phyloP scores from a whole-genome alignment of 2,329 filamentous ascomycete species.

The Westerdykella aurantiaca region DNA sequence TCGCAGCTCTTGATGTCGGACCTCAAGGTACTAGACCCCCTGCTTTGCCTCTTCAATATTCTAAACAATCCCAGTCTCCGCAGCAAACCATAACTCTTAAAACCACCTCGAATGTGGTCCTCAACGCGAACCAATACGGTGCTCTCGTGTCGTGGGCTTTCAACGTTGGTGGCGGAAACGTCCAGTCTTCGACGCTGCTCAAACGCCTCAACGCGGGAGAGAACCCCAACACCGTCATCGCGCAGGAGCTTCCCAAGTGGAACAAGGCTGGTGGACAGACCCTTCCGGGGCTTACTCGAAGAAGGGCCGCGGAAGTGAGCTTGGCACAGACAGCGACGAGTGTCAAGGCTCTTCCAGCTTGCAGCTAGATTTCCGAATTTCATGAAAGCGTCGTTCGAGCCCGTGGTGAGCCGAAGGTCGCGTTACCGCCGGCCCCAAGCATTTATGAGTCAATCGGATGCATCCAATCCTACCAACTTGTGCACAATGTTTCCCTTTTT shows the following conservation, averaged over 20 bases:
- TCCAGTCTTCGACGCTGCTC: constrained; percentile 39
- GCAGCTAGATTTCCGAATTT: constrained; percentile 2
- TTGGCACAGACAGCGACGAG: constrained; percentile 32
- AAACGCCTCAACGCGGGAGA: constrained; percentile 44
- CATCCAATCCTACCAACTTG: too few relatives aligned
- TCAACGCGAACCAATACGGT: constrained; percentile 50
- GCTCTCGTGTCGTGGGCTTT: constrained; percentile 50
- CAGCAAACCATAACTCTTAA: constrained; percentile 18
- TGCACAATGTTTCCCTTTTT: too few relatives aligned
- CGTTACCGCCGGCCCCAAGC: too few relatives aligned
- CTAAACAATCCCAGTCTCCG: constrained; percentile 6
- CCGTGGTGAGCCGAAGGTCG: too few relatives aligned
- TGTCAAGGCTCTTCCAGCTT: constrained; percentile 11
- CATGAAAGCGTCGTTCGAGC: too few relatives aligned
- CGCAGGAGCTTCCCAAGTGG: constrained; percentile 47
- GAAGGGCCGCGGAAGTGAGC: constrained; percentile 43
- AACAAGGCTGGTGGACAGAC: constrained; percentile 39
- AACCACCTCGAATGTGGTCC: constrained; percentile 23
- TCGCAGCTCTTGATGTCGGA: constrained; percentile 40
- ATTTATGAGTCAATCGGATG: too few relatives aligned
- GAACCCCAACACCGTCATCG: constrained; percentile 38
- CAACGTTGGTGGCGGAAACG: constrained; percentile 46
- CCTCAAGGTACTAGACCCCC: constrained; percentile 25
- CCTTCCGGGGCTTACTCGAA: constrained; percentile 39
- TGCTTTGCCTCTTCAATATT: background rate